These are phyloP conservation scores for Ophiostoma piceae DNA, from an alignment of 2,329 filamentous ascomycete genomes.

Conservation along the genomic window DNA sequence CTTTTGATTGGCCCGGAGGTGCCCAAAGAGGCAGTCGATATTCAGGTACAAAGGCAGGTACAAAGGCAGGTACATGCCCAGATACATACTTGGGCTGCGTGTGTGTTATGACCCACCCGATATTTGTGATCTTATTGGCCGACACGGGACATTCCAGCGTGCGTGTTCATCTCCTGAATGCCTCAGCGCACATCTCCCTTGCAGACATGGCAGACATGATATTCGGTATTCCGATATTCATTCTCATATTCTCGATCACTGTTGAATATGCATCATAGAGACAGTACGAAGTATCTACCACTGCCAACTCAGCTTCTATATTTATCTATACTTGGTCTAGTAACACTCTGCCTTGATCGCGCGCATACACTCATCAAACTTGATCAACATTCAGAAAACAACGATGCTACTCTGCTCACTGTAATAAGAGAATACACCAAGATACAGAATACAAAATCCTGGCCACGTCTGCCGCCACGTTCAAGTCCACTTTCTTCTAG, in stretches of 20 bases:
- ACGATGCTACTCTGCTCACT: background rate
- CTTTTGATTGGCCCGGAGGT: conserved; percentile 1
- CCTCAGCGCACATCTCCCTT: background rate
- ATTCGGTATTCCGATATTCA: too few relatives aligned
- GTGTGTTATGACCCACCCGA: conserved; percentile 5
- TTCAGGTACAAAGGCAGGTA: conserved; percentile 6
- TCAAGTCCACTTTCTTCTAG: conserved; percentile 11
- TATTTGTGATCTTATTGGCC: background rate
- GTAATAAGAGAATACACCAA: background rate
- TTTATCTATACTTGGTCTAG: too few relatives aligned
- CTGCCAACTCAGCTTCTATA: too few relatives aligned
- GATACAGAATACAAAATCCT: background rate
- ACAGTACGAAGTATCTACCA: too few relatives aligned
- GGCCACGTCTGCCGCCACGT: conserved; percentile 6
- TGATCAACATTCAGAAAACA: background rate
- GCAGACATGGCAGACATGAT: background rate
- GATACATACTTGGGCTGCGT: background rate
- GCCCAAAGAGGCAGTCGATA: conserved; percentile 7
- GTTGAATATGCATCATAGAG: too few relatives aligned
- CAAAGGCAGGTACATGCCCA: background rate
- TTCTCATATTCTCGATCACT: too few relatives aligned
- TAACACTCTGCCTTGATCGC: background rate
- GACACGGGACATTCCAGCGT: background rate
- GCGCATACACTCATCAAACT: background rate
- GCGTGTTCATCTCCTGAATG: background rate